Evolutionary conservation across 2,329 filamentous ascomycete genomes (phyloP).

Genomic region (Fusarium veterinarium): DNA sequence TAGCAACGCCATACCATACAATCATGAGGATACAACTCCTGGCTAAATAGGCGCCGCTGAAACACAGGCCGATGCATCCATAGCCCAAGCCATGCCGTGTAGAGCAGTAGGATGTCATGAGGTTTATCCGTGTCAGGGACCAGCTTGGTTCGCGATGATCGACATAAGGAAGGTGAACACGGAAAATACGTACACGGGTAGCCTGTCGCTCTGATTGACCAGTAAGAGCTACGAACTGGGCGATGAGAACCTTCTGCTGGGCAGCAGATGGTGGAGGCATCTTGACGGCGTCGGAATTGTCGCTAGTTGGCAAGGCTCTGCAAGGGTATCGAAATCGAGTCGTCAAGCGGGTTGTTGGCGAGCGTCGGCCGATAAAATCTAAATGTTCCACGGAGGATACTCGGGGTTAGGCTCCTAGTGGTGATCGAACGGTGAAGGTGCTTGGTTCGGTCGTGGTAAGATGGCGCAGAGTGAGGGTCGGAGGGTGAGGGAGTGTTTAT

Average conservation of each 20-base stretch:
- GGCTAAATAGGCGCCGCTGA: slow-evolving; percentile 35
- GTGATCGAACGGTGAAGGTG: slow-evolving; percentile 1
- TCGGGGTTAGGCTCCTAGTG: slow-evolving; percentile 1
- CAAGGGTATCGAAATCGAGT: not conserved
- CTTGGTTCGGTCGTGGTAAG: not conserved
- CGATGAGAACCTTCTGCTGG: slow-evolving; percentile 55
- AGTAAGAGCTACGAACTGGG: slow-evolving; percentile 58
- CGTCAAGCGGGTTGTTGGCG: not conserved
- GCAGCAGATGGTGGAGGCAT: slow-evolving; percentile 54
- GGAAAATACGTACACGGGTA: slow-evolving; percentile 54
- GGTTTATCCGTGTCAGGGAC: slow-evolving; percentile 3
- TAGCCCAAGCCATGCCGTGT: slow-evolving; percentile 6
- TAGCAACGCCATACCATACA: slow-evolving; percentile 36
- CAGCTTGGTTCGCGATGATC: slow-evolving; percentile 5
- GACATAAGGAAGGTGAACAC: not conserved
- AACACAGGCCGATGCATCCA: slow-evolving; percentile 25
- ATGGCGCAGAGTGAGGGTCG: not conserved
- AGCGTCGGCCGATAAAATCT: not conserved
- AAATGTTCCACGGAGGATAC: slow-evolving; percentile 5
- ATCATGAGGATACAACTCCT: slow-evolving; percentile 19
- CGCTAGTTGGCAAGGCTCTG: not conserved
- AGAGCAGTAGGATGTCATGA: slow-evolving; percentile 24
- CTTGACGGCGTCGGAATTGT: slow-evolving; percentile 14
- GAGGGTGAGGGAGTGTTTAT: not conserved
- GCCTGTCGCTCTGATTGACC: slow-evolving; percentile 58